Evolutionary conservation across 768 basidiomycete genomes (phyloP), one percentile per base, ranked within the genome.

Genomic region (Tulasnella sp.): DNA sequence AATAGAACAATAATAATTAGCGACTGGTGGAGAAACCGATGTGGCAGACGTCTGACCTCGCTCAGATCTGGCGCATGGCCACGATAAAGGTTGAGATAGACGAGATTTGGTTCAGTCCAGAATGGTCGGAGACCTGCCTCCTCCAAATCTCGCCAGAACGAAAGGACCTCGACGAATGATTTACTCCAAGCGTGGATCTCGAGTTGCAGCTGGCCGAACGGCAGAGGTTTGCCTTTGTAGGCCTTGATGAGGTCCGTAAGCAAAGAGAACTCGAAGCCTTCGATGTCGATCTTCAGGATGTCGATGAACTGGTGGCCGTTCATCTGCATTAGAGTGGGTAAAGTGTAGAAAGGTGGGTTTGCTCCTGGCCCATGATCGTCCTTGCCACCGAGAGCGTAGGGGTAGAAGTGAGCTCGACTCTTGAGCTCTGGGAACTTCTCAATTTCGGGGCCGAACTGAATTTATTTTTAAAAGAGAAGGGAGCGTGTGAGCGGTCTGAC

Each of bases 241-340:
- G 73, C 60, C 16, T 76, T 78, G 14, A 80, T 41, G 41, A 82
- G 46, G 64, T 76, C 81, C 6, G 79, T 69, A n/a, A 82, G 69
- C 41, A 80, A 54, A 20, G 78, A 44, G 41, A 82, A 82, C 50
- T 82, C 81, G 78, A 46, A 80, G n/a, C 81, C 81, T 73, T 82
- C 81, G 44, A 82, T 80, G 42, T 82, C 81, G n/a, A 82, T 82
- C 72, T 81, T 82, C 72, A 82, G 78, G 79, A 82, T 76, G 60
- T 82, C 81, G 75, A 82, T 82, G 48, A 75, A 82, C 18, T 72
- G 58, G 75, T 82, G 79, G 22, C 81, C 79, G 60, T 82, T 82
- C 74, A 80, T 73, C 76, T 82, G 40, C 81, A 82, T 82, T 2
- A 82, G 81, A 22, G 79, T 77, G 24, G 80, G 60, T 22, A 82